A percentile compares a stretch with the other conserved stretches of the same genome.
phyloP scores from a whole-genome alignment of 345 rosid genomes.

The Raphanus sativus region DNA sequence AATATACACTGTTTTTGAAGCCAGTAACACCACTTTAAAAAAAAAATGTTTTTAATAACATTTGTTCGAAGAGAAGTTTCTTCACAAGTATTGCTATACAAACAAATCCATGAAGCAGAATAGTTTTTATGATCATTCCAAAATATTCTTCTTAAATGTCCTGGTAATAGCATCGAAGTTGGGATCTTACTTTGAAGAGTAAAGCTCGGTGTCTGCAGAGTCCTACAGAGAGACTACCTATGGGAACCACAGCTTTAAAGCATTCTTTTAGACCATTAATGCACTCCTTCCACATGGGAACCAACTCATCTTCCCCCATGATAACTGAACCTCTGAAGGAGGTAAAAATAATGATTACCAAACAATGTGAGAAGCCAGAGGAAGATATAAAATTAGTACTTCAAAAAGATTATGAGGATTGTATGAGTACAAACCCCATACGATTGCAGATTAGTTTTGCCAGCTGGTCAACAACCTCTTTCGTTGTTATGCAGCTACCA shows the following conservation, averaged over 20 bases:
- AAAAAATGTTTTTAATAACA: background rate
- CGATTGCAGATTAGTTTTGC: slow-evolving; percentile 87
- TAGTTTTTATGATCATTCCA: background rate
- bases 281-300: slow-evolving; percentile 76
- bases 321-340: slow-evolving; percentile 67
- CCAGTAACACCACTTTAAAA: slow-evolving; percentile 7
- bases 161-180: slow-evolving; percentile 14
- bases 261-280: slow-evolving; percentile 74
- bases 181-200: slow-evolving; percentile 81
- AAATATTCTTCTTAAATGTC: background rate
- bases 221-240: slow-evolving; percentile 88
- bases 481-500: slow-evolving; percentile 60
- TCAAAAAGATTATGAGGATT: slow-evolving; percentile 16
- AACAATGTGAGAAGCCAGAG: slow-evolving; percentile 37
- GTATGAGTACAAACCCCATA: slow-evolving; percentile 73
- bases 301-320: slow-evolving; percentile 63
- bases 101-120: slow-evolving; percentile 1
- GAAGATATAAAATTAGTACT: slow-evolving; percentile 24
- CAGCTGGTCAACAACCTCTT: slow-evolving; percentile 93
- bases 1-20: background rate
- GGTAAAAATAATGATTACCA: slow-evolving; percentile 17
- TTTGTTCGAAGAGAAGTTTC: background rate
- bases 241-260: slow-evolving; percentile 85
- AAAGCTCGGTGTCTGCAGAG: slow-evolving; percentile 96
- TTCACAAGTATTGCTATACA: slow-evolving; percentile 4